Conservation (phyloP, 2,329 filamentous ascomycete genomes). For the Penicillium sp. region DNA sequence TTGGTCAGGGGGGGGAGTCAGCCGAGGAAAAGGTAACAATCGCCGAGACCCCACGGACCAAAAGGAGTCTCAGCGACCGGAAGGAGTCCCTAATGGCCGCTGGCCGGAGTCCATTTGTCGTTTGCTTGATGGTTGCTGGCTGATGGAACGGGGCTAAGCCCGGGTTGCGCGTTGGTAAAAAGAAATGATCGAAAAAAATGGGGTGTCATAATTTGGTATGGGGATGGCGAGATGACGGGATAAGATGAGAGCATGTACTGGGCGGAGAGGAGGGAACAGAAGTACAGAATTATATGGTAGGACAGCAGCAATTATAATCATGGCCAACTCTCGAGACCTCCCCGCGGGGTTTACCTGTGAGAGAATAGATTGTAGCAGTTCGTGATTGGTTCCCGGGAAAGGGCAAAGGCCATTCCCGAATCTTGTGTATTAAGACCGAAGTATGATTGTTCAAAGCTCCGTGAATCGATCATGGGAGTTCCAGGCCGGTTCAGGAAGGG, state of each 20-base stretch:
- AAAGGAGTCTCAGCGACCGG: neutral
- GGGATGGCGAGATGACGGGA: neutral
- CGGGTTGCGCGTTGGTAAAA: conserved; percentile 4
- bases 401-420: neutral
- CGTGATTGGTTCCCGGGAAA: no score
- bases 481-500: conserved; percentile 14
- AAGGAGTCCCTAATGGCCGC: conserved; percentile 1
- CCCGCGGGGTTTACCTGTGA: no score
- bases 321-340: neutral
- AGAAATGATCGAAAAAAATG: neutral
- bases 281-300: no score
- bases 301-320: no score
- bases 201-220: neutral
- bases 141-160: neutral
- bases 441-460: neutral
- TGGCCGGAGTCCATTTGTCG: neutral
- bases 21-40: neutral
- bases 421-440: neutral
- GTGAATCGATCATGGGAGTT: neutral
- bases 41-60: neutral
- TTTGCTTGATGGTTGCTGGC: neutral
- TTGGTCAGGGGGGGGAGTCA: neutral
- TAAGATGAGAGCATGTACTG: neutral
- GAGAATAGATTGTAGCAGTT: no score
- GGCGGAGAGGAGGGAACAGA: no score